Evolutionary conservation across 2,329 filamentous ascomycete species (phyloP).

Genomic region (Dryadomyces quercivorus): DNA sequence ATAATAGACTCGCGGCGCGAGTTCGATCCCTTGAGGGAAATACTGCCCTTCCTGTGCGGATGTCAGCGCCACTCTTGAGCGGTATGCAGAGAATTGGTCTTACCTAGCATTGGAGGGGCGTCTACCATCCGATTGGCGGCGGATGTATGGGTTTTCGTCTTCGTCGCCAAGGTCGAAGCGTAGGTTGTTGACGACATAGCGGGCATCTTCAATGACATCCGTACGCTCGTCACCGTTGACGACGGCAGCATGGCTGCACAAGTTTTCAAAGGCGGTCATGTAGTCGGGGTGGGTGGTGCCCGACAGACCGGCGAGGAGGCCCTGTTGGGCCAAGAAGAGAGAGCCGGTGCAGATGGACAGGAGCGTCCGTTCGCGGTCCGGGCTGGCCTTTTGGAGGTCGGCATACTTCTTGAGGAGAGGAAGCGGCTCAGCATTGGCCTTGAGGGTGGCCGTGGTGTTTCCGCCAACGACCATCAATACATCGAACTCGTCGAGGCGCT

Average conservation of each 20-base stretch:
- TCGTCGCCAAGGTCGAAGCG: slow-evolving; percentile 74
- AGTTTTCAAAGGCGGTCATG: slow-evolving; percentile 68
- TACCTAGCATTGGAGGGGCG: slow-evolving; percentile 51
- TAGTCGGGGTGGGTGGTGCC: slow-evolving; percentile 75
- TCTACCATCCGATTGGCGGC: slow-evolving; percentile 57
- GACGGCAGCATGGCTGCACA: slow-evolving; percentile 62
- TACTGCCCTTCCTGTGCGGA: slow-evolving; percentile 59
- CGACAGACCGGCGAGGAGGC: slow-evolving; percentile 65
- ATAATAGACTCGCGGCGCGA: slow-evolving; percentile 68
- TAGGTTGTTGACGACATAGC: slow-evolving; percentile 85
- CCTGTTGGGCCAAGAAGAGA: slow-evolving; percentile 63
- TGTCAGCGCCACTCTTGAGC: not conserved
- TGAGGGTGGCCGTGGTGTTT: slow-evolving; percentile 49
- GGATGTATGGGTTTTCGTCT: slow-evolving; percentile 74
- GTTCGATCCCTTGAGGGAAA: slow-evolving; percentile 66
- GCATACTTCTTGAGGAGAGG: slow-evolving; percentile 63
- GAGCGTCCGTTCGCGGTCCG: slow-evolving; percentile 67
- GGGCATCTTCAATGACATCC: slow-evolving; percentile 67
- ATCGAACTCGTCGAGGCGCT: slow-evolving; percentile 64
- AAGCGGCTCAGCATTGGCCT: slow-evolving; percentile 56
- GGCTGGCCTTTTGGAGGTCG: slow-evolving; percentile 69
- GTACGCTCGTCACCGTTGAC: slow-evolving; percentile 63
- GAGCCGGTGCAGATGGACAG: slow-evolving; percentile 70
- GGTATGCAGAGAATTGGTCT: slow-evolving; percentile 15
- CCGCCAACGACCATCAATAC: slow-evolving; percentile 69